Percentiles rank a stretch among this genome's conserved stretches.
Evolutionary conservation across 148 eudicot genomes (phyloP).

Genomic region (Chenopodium berlandieri): DNA sequence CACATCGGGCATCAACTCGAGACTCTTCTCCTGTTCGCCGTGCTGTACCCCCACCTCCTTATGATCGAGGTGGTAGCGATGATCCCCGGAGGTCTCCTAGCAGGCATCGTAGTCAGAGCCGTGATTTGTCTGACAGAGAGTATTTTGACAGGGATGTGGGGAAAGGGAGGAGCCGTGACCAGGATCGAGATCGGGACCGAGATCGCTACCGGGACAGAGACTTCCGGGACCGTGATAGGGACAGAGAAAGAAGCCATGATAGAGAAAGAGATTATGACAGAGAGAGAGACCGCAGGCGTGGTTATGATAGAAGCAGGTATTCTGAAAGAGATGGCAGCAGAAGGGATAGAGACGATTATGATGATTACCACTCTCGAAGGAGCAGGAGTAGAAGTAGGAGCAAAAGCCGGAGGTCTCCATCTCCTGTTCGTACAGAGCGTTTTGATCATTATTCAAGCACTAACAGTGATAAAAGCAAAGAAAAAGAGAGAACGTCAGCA

Average conservation of each 20-base stretch:
- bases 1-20: conserved; percentile 91
- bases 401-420: conserved; percentile 57
- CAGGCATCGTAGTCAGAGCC: conserved; percentile 76
- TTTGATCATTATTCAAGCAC: conserved; percentile 42
- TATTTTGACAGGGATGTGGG: conserved; percentile 37
- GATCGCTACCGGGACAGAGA: conserved; percentile 32
- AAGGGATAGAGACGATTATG: conserved; percentile 54
- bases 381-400: conserved; percentile 65
- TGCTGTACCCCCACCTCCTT: conserved; percentile 49
- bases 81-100: conserved; percentile 65
- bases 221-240: conserved; percentile 19
- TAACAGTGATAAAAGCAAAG: conserved; percentile 41
- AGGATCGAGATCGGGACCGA: conserved; percentile 42
- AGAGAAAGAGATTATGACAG: conserved; percentile 35
- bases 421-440: conserved; percentile 23
- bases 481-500: conserved; percentile 38
- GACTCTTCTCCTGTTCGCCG: conserved; percentile 97
- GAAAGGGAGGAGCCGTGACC: conserved; percentile 29
- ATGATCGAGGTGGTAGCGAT: conserved; percentile 45
- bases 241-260: conserved; percentile 31
- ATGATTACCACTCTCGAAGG: conserved; percentile 49
- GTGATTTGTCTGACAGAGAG: conserved; percentile 72
- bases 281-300: conserved; percentile 59
- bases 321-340: conserved; percentile 53
- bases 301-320: conserved; percentile 47